Percentiles rank a stretch among this genome's conserved stretches.
phyloP scores from a whole-genome alignment of 345 rosid genomes.

The Moricandia arvensis region DNA sequence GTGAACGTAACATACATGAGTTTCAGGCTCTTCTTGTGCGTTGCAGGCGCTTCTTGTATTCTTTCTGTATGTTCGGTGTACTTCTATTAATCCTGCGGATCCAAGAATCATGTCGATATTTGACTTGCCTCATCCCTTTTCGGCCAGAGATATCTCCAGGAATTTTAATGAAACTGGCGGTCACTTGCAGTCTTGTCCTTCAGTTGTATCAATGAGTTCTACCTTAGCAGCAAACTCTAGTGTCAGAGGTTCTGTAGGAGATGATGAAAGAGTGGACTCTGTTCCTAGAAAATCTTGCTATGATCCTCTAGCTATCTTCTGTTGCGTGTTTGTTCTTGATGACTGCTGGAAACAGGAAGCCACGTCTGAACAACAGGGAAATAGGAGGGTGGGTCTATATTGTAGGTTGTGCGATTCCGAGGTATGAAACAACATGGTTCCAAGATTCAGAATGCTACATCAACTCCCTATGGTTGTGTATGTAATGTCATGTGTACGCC shows the following conservation, averaged over 20 bases:
- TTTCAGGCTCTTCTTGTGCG: neutral
- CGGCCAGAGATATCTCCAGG: no score
- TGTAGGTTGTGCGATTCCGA: slow-evolving; percentile 86
- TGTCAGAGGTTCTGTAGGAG: slow-evolving; percentile 60
- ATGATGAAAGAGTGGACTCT: slow-evolving; percentile 43
- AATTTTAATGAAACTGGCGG: slow-evolving; percentile 56
- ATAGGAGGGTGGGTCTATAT: slow-evolving; percentile 66
- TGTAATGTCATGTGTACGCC: no score
- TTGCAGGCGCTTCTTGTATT: slow-evolving; percentile 84
- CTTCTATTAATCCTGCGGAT: slow-evolving; percentile 96
- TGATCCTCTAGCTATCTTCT: slow-evolving; percentile 53
- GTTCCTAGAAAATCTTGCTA: slow-evolving; percentile 35
- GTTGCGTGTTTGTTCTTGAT: slow-evolving; percentile 68
- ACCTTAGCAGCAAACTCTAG: slow-evolving; percentile 56
- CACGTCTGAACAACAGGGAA: no score
- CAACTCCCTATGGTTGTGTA: neutral
- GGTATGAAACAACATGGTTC: slow-evolving; percentile 45
- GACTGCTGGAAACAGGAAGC: slow-evolving; percentile 92
- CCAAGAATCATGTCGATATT: slow-evolving; percentile 91
- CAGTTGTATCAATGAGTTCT: slow-evolving; percentile 70
- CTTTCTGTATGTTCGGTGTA: slow-evolving; percentile 85
- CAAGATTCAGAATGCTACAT: neutral
- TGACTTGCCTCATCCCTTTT: slow-evolving; percentile 31
- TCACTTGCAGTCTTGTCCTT: slow-evolving; percentile 58
- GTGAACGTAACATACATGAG: no score